Evolutionary conservation across 148 eudicot species (phyloP).

Genomic region (Rhododendron williamsianum): DNA sequence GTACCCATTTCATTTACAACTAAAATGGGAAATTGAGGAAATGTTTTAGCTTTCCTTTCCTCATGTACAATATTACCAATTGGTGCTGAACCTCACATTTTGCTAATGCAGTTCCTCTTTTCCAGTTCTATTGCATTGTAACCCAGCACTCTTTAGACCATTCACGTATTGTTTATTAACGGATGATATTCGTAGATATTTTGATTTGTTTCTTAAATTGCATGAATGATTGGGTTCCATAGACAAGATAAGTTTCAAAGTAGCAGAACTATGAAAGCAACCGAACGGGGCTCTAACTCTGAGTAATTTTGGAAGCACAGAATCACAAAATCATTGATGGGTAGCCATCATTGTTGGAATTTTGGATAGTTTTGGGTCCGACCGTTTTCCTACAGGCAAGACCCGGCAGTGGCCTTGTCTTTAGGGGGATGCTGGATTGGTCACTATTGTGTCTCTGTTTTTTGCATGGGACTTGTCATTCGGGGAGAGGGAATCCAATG

Average conservation of each 20-base stretch:
- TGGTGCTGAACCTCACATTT: neutral
- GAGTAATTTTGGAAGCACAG: neutral
- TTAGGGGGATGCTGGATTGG: neutral
- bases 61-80: neutral
- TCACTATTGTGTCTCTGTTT: neutral
- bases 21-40: neutral
- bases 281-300: neutral
- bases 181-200: neutral
- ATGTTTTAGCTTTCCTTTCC: neutral
- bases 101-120: neutral
- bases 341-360: conserved; percentile 1
- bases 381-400: neutral
- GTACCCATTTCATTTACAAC: neutral
- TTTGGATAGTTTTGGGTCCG: neutral
- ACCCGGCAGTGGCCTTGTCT: neutral
- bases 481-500: neutral
- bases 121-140: neutral
- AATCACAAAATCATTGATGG: neutral
- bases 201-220: neutral
- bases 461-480: neutral
- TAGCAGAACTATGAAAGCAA: neutral
- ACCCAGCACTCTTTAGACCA: neutral
- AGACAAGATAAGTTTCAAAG: neutral
- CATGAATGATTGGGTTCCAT: neutral
- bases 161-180: neutral